phyloP scores from a whole-genome alignment of 768 basidiomycete genomes.

The Hirschioporus abietinus region DNA sequence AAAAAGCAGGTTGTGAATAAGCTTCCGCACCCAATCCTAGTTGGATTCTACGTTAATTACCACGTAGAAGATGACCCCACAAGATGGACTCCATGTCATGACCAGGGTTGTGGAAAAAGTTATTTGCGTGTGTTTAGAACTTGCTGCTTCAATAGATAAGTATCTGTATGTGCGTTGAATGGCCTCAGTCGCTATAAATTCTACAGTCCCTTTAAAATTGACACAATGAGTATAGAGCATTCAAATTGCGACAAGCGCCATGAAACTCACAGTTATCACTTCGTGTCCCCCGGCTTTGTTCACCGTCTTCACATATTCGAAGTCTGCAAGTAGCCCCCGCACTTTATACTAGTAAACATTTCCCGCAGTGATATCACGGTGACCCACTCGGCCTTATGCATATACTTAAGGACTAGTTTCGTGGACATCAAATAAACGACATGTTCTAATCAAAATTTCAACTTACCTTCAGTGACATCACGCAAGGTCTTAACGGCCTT shows the following conservation, averaged over 20 bases:
- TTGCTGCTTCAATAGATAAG: neutral
- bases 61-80: neutral
- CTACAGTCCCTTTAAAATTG: neutral
- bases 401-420: neutral
- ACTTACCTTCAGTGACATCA: neutral
- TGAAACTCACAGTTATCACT: neutral
- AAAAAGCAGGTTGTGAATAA: neutral
- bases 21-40: neutral
- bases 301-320: neutral
- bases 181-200: neutral
- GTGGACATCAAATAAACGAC: neutral
- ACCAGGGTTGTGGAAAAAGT: neutral
- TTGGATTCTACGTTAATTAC: neutral
- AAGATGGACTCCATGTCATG: neutral
- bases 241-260: neutral
- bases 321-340: neutral
- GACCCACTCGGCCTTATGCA: neutral
- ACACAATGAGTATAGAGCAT: neutral
- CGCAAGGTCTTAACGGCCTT: neutral
- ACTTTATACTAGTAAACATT: neutral
- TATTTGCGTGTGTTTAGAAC: no score
- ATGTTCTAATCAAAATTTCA: neutral
- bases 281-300: neutral
- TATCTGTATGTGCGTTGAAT: neutral
- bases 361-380: neutral